Base-by-base conservation (phyloP, 805 yeast genomes). In the Metschnikowia lachancei region DNA sequence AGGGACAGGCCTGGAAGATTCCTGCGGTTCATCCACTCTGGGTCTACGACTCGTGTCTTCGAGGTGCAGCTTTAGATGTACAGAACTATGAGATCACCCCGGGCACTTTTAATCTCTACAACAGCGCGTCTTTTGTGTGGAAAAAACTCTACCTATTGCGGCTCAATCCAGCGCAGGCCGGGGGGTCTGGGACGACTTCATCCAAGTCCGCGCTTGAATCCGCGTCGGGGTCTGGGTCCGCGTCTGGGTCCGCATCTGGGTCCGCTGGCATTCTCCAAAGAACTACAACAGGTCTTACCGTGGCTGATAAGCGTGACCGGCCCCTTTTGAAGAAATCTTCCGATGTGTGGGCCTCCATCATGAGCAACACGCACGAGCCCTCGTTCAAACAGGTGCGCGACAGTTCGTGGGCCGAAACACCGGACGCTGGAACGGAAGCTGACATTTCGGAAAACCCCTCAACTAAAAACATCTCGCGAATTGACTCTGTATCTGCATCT, bases 11-110 rank as follows among this genome's bases (percentile, higher is more conserved):
- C 56, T 77, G 82, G 82, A 64, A 65, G 10, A 73, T 74, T 4
- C 80, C 80, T 1, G 71, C 71, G 1, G 72, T 77, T 24, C 80
- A 77, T 55, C 82, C 83, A 0, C 56, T 69, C 31, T 78, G 78
- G 77, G 61, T 79, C 3, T 58, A 65, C 26, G 81, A 79, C 57
- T 66, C 76, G 45, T 56, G 71, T 14, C 56, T 62, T 19, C 65
- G 82, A 39, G 74, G 73, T 2, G 77, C 78, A 1, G 64, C 73
- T 2, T 54, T 78, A 17, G 68, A 67, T 24, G 59, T 64, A 39
- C 59, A 64, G 9, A 73, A 69, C 52, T 79, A 78, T 53, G 65
- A 65, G 34, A 56, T 75, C 14, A 45, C 52, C 13, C 43, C 46
- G 32, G 47, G 43, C 11, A 12, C 40, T 19, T 18, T 40, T 30